Evolutionary conservation across 768 basidiomycete species (phyloP).

Genomic region (Mycena floridula): DNA sequence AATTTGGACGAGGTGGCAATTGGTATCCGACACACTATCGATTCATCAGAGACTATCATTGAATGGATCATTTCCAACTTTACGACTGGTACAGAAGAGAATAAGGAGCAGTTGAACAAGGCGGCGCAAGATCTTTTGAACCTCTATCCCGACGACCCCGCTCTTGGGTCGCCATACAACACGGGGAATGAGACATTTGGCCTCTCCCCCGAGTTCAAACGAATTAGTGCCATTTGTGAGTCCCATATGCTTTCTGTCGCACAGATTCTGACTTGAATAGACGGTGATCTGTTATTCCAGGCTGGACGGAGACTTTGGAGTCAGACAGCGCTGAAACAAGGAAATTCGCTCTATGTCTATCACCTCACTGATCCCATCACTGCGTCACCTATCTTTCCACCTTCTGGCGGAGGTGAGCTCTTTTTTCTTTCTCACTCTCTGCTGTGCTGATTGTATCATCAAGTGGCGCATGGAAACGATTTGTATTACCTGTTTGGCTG

Average conservation of each 20-base stretch:
- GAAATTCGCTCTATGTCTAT: neutral
- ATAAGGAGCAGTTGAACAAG: neutral
- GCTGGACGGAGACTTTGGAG: neutral
- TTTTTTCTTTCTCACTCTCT: neutral
- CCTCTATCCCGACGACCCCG: slow-evolving; percentile 23
- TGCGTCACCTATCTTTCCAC: no score
- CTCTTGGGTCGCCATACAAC: slow-evolving; percentile 21
- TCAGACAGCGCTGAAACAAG: neutral
- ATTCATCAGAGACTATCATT: neutral
- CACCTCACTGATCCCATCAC: neutral
- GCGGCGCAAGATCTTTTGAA: slow-evolving; percentile 6
- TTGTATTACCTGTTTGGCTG: neutral
- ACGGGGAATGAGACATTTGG: slow-evolving; percentile 25
- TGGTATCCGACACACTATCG: neutral
- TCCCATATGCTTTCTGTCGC: neutral
- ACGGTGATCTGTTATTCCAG: neutral
- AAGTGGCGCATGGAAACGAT: neutral
- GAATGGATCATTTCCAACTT: neutral
- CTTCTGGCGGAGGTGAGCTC: neutral
- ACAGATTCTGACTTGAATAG: neutral
- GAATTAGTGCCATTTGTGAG: slow-evolving; percentile 13
- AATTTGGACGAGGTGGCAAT: slow-evolving; percentile 8
- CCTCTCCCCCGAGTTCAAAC: slow-evolving; percentile 9
- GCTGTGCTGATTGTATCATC: neutral
- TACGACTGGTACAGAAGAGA: neutral